These are phyloP conservation scores for Yamadazyma paraphyllophila DNA, from an alignment of 805 yeast genomes.

Conservation along the genomic window DNA sequence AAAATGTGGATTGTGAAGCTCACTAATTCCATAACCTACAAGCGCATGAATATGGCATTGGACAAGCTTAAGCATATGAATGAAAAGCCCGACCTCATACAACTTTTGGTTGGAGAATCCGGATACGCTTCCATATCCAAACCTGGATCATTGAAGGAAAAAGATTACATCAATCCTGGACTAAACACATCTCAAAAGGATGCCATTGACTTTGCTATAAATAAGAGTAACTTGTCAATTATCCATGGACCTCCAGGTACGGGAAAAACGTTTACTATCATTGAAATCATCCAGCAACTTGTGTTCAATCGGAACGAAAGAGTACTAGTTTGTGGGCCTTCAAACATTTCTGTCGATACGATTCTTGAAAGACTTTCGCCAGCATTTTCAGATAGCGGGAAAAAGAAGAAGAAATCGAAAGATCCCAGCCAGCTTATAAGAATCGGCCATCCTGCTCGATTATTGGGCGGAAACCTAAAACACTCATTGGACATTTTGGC, in stretches of 20 bases:
- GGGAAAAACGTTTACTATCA: slow-evolving; percentile 78
- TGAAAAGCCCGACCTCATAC: slow-evolving; percentile 31
- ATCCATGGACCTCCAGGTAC: slow-evolving; percentile 86
- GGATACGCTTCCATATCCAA: slow-evolving; percentile 26
- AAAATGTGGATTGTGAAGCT: slow-evolving; percentile 69
- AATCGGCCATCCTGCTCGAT: slow-evolving; percentile 91
- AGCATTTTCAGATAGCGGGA: slow-evolving; percentile 17
- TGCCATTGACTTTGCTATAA: slow-evolving; percentile 68
- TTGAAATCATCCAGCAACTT: slow-evolving; percentile 77
- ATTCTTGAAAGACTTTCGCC: slow-evolving; percentile 70
- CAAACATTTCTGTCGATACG: slow-evolving; percentile 90
- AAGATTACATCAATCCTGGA: slow-evolving; percentile 37
- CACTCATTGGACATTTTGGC: slow-evolving; percentile 78
- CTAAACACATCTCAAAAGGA: slow-evolving; percentile 69
- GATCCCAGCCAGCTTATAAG: slow-evolving; percentile 49
- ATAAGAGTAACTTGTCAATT: slow-evolving; percentile 52
- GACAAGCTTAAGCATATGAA: slow-evolving; percentile 56
- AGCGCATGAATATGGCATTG: slow-evolving; percentile 77
- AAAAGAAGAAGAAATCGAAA: slow-evolving; percentile 26
- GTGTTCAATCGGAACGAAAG: slow-evolving; percentile 44
- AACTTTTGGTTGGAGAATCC: slow-evolving; percentile 46
- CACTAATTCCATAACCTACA: slow-evolving; percentile 68
- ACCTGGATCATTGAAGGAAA: slow-evolving; percentile 7
- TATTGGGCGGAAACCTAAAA: slow-evolving; percentile 55
- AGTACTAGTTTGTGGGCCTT: slow-evolving; percentile 89